Base-by-base conservation (phyloP, 495 filamentous ascomycete genomes). In the Penicillium taxi region DNA sequence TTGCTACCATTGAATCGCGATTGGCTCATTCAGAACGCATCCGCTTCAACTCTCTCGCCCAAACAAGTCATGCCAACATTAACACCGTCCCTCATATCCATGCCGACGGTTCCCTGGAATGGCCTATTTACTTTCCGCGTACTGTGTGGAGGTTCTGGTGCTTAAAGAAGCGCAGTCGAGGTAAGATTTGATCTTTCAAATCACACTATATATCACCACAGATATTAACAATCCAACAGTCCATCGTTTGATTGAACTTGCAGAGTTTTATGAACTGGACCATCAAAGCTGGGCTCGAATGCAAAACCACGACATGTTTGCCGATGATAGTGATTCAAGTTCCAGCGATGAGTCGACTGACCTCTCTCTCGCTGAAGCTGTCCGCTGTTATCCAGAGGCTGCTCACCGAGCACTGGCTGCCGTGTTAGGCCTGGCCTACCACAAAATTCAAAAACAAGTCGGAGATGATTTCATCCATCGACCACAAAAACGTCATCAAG, bases 71-170 rank as follows among this genome's bases (percentile, higher is more conserved):
- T 26, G 63, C 63, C 11, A 56, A 56, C 9, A 60, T 67, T 31
- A 63, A 48, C 6, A 47, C 59, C n/a, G 59, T 67, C 3, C 63
- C 63, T 0, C 37, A 59, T 21, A 49, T 64, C 21, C 41, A 53
- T 26, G 55, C 55, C 5, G 55, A 64, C 37, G 63, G 63, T 11
- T 37, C 54, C 5, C 37, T 67, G 20, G 45, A 54, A 30, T 64
- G 56, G 50, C 63, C 63, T 8, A 35, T 57, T 21, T 63, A 60
- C 32, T 67, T 67, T 33, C 63, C 63, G 8, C 45, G 53, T 13
- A 63, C 63, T 0, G 59, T 67, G 14, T 67, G 61, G 61, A 53
- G 59, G 26, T 67, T 67, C 34, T 67, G 63, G 63, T 62, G 59
- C 22, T 35, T 67, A 38, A 64, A 64, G 49, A 63, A 67, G 47